Base-by-base conservation (phyloP, 441 rosid genomes). In the Croton laevigatus region DNA sequence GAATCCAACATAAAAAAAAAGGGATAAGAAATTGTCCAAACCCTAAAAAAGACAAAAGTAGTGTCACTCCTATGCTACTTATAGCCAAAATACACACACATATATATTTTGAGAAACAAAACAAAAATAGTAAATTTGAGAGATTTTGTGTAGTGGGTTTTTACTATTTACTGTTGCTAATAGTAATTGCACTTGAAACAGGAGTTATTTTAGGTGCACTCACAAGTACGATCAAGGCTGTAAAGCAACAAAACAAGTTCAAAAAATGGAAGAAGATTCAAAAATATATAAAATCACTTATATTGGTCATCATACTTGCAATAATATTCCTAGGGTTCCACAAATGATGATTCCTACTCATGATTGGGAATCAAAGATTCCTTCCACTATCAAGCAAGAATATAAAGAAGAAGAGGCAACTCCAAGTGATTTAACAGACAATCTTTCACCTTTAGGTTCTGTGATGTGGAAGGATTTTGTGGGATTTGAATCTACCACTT, bases 171-270 rank as follows among this genome's bases (percentile, higher is more conserved):
- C 48, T 62, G 52, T 62, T 42, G 0, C 34, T 62, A 44, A 44
- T 23, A 17, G 20, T 27, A 59, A 53, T 22, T 42, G 23, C 72
- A 69, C 63, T 44, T 45, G 59, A 66, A 48, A 38, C 91, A 93
- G 98, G 87, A 83, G 85, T 69, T 92, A 93, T 86, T 93, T 80
- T 46, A 85, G 98, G 71, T 93, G 97, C 83, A 86, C 86, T 6
- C 85, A 80, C 71, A 93, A 93, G 83, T 63, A 78, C 54, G 90
- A 76, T 32, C 86, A 78, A 75, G 91, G 84, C 17, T 93, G 98
- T 78, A 80, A 66, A 51, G 97, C 98, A 19, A 76, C 81, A 49
- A 93, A 90, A 70, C 97, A 93, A 69, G 98, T 93, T 23, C 98
- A 93, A 42, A 84, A 62, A 80, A 69, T 73, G 70, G 92, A 89